phyloP scores from a whole-genome alignment of 768 basidiomycete species.

The Calocera viscosa region DNA sequence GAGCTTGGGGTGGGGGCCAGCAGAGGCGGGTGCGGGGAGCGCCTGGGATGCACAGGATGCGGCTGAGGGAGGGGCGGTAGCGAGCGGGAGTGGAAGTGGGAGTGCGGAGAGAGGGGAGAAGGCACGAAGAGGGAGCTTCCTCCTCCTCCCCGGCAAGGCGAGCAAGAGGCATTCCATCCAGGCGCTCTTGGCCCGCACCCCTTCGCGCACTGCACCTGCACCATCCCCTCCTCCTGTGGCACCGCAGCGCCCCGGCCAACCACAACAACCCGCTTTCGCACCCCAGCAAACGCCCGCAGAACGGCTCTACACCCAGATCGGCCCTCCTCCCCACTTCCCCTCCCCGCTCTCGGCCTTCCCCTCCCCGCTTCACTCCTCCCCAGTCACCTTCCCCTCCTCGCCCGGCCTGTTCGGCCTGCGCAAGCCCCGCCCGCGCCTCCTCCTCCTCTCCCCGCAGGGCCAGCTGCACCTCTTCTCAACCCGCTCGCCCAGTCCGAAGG shows the following conservation, averaged over 20 bases:
- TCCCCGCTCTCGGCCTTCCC: background rate
- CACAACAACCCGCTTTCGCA: background rate
- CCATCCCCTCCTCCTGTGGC: background rate
- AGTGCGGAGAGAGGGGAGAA: background rate
- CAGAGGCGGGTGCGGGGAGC: too few relatives aligned
- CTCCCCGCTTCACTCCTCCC: background rate
- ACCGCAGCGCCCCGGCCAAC: too few relatives aligned
- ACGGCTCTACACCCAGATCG: background rate
- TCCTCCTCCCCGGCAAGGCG: too few relatives aligned
- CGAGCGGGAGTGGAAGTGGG: background rate
- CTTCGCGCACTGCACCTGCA: background rate
- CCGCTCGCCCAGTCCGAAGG: background rate
- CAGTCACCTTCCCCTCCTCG: background rate
- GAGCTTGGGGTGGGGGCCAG: background rate
- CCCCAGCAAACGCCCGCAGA: background rate
- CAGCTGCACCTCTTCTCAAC: background rate
- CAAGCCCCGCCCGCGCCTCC: background rate
- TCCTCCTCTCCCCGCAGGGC: background rate
- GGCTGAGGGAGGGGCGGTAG: background rate
- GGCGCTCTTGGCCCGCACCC: background rate
- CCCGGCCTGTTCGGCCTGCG: background rate
- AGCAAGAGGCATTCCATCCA: background rate
- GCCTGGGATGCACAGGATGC: background rate
- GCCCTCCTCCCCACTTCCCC: background rate
- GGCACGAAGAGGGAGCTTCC: background rate